A percentile compares a stretch with the other conserved stretches of the same genome.
Evolutionary conservation across 352 stramenopile genomes (phyloP).

Genomic region (Globisporangium carolinianum): DNA sequence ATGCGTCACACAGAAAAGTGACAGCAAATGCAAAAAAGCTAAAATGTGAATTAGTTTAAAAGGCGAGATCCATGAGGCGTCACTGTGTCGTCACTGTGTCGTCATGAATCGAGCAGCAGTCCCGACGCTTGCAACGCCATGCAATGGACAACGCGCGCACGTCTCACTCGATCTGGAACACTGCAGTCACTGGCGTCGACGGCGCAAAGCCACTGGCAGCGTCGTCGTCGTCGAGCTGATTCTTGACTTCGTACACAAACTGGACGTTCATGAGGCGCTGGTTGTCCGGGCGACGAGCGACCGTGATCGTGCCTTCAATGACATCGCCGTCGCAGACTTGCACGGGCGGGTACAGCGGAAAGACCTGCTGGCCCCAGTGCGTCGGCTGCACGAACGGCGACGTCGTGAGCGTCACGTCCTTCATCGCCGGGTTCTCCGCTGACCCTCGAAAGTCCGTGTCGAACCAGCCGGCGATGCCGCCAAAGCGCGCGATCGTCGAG

Average conservation of each 20-base stretch:
- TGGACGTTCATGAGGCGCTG: slow-evolving; percentile 88
- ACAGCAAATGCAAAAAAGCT: no score
- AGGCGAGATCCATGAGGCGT: no score
- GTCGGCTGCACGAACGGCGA: slow-evolving; percentile 87
- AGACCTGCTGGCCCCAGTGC: slow-evolving; percentile 86
- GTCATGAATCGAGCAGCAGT: no score
- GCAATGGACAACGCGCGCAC: slow-evolving; percentile 3
- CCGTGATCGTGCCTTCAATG: slow-evolving; percentile 59
- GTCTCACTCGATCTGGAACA: slow-evolving; percentile 43
- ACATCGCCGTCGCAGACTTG: slow-evolving; percentile 82
- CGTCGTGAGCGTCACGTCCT: slow-evolving; percentile 86
- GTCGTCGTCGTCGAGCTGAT: slow-evolving; percentile 50
- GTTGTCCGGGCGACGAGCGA: slow-evolving; percentile 77
- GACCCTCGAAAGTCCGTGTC: slow-evolving; percentile 97
- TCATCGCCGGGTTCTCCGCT: slow-evolving; percentile 60
- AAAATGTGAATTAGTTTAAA: no score
- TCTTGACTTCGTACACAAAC: slow-evolving; percentile 68
- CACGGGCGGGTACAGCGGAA: slow-evolving; percentile 73
- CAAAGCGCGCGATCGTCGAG: slow-evolving; percentile 83
- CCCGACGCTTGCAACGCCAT: not conserved
- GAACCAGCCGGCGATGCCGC: slow-evolving; percentile 98
- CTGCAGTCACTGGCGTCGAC: slow-evolving; percentile 36
- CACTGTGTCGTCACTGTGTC: no score
- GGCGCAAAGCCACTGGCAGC: slow-evolving; percentile 18
- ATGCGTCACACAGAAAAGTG: no score